These are phyloP conservation scores for Hymenoscyphus repandus DNA, from an alignment of 2,329 filamentous ascomycete genomes.

Conservation along the genomic window DNA sequence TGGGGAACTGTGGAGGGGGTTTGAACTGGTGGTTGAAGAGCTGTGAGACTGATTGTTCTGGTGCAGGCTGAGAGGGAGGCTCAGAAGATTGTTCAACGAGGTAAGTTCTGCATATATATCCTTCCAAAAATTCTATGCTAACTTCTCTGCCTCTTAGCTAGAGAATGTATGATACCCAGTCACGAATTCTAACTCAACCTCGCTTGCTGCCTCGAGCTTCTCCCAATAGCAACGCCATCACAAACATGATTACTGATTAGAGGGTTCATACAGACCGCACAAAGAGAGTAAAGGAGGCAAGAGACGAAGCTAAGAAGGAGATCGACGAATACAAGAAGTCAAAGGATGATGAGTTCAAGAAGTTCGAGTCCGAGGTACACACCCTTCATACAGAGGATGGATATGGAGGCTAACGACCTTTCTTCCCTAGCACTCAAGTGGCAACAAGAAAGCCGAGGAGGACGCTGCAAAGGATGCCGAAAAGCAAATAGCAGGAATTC, in stretches of 20 bases:
- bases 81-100: slow-evolving; percentile 98
- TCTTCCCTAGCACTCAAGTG: slow-evolving; percentile 71
- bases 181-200: not conserved
- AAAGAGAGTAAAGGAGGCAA: slow-evolving; percentile 94
- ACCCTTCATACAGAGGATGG: too few relatives aligned
- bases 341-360: slow-evolving; percentile 94
- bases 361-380: slow-evolving; percentile 74
- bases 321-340: slow-evolving; percentile 85
- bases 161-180: slow-evolving; percentile 66
- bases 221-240: not conserved
- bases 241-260: not conserved
- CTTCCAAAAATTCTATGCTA: too few relatives aligned
- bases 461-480: slow-evolving; percentile 79
- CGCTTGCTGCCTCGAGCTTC: not conserved
- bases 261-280: slow-evolving; percentile 64
- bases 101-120: too few relatives aligned
- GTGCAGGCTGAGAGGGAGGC: slow-evolving; percentile 90
- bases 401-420: not conserved
- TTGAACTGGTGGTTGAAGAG: not conserved
- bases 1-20: not conserved
- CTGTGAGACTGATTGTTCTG: slow-evolving; percentile 32
- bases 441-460: slow-evolving; percentile 77
- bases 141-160: slow-evolving; percentile 47
- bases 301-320: slow-evolving; percentile 94
- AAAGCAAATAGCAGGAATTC: slow-evolving; percentile 74